Conservation (phyloP, 805 yeast species). For the Yarrowia hollandica region DNA sequence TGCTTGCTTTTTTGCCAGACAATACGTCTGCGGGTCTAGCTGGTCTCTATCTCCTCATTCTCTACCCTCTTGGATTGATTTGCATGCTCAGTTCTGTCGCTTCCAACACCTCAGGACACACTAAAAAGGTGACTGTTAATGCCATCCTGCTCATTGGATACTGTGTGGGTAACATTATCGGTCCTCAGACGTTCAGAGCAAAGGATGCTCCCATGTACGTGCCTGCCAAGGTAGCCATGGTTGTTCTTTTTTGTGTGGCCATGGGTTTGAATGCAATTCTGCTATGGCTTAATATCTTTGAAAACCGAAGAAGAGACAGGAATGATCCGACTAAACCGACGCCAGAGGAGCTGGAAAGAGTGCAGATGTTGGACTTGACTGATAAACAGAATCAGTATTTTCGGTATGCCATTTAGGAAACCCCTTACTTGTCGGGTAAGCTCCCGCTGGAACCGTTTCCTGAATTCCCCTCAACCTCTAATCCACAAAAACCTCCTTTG, state of each 20-base stretch:
- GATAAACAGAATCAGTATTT: constrained; percentile 56
- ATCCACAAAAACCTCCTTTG: too few species aligned
- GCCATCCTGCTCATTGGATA: constrained; percentile 63
- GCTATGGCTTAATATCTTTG: constrained; percentile 36
- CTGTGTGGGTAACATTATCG: constrained; percentile 67
- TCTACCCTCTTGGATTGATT: constrained; percentile 40
- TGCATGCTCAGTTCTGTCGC: constrained; percentile 46
- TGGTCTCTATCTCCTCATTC: constrained; percentile 44
- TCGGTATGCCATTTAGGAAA: constrained; percentile 44
- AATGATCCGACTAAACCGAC: constrained; percentile 39
- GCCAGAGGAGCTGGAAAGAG: constrained; percentile 37
- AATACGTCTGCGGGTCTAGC: constrained; percentile 44
- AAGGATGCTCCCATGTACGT: constrained; percentile 59
- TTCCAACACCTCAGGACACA: constrained; percentile 66
- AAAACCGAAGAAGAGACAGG: constrained; percentile 53
- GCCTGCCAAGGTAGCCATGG: constrained; percentile 60
- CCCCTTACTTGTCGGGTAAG: too few species aligned
- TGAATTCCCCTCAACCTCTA: too few species aligned
- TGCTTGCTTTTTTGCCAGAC: constrained; percentile 48
- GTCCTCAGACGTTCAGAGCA: constrained; percentile 68
- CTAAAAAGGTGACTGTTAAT: constrained; percentile 65
- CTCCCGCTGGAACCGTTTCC: too few species aligned
- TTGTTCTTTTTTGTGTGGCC: constrained; percentile 50
- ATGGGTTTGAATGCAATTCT: constrained; percentile 45
- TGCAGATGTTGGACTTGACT: constrained; percentile 47